A percentile compares a stretch with the other conserved stretches of the same genome.
Evolutionary conservation across 1,284 basidiomycete genomes (phyloP).

Genomic region (Rhodotorula sp.): DNA sequence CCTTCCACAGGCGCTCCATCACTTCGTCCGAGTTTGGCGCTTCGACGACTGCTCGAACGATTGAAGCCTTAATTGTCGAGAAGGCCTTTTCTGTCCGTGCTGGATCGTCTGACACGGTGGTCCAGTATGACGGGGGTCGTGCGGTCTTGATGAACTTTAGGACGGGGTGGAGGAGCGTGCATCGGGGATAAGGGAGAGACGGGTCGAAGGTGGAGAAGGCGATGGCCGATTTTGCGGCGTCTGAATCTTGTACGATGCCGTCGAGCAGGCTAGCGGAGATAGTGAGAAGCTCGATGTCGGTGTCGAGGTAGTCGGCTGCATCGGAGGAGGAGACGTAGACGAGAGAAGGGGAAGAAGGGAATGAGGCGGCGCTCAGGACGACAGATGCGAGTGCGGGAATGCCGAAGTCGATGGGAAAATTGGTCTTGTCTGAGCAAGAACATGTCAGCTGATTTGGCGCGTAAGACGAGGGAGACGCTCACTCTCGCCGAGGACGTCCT

Average conservation of each 20-base stretch:
- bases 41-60: constrained; percentile 80
- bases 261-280: constrained; percentile 71
- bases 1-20: constrained; percentile 61
- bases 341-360: constrained; percentile 57
- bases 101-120: constrained; percentile 30
- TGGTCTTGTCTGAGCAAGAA: constrained; percentile 51
- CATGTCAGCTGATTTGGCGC: neutral
- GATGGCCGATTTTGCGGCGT: constrained; percentile 66
- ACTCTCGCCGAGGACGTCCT: constrained; percentile 34
- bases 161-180: constrained; percentile 60
- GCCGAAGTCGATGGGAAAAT: constrained; percentile 52
- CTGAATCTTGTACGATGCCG: constrained; percentile 69
- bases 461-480: neutral
- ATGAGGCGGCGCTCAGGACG: constrained; percentile 58
- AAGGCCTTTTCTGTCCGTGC: constrained; percentile 58
- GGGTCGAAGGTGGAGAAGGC: constrained; percentile 64
- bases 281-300: constrained; percentile 69
- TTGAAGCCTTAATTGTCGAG: constrained; percentile 74
- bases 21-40: constrained; percentile 78
- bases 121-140: constrained; percentile 65
- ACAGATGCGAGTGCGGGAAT: constrained; percentile 64
- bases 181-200: neutral
- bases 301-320: constrained; percentile 59
- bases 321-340: constrained; percentile 57
- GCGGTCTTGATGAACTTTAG: constrained; percentile 71